Percentiles rank a stretch among this genome's conserved stretches.
These are phyloP conservation scores for Globisporangium sylvaticum DNA, from an alignment of 352 stramenopile species.

Conservation along the genomic window DNA sequence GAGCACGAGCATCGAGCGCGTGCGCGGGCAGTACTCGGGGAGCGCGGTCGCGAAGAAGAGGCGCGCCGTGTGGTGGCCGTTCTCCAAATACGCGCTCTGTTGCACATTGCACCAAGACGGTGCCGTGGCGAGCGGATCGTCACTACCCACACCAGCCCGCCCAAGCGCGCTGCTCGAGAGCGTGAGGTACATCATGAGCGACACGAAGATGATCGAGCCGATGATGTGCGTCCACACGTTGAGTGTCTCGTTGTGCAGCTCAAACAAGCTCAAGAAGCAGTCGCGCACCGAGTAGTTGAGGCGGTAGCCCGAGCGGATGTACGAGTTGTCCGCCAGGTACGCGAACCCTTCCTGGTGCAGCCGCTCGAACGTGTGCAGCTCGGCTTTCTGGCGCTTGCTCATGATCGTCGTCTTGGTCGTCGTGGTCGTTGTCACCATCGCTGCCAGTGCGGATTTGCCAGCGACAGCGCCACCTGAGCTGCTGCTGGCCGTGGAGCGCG, in stretches of 20 bases:
- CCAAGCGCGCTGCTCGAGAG: conserved; percentile 48
- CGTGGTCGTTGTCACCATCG: conserved; percentile 4
- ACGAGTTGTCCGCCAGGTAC: conserved; percentile 83
- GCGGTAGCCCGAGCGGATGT: conserved; percentile 83
- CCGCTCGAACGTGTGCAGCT: conserved; percentile 69
- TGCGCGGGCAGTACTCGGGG: conserved; percentile 38
- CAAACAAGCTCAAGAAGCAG: conserved; percentile 78
- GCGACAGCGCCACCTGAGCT: not conserved
- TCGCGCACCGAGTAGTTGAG: conserved; percentile 79
- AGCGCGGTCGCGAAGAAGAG: conserved; percentile 39
- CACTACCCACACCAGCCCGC: not conserved
- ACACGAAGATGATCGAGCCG: conserved; percentile 81
- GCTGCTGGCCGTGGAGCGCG: conserved; percentile 10
- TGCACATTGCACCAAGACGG: conserved; percentile 31
- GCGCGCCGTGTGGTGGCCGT: conserved; percentile 47
- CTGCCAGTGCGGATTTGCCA: not conserved
- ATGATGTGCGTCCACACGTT: conserved; percentile 89
- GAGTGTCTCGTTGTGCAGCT: conserved; percentile 87
- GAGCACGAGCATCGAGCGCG: conserved; percentile 19
- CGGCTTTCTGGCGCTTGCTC: conserved; percentile 11
- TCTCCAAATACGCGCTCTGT: conserved; percentile 33
- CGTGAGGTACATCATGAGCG: conserved; percentile 72
- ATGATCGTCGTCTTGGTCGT: conserved; percentile 12
- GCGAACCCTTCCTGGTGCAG: conserved; percentile 77
- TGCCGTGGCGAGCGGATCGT: conserved; percentile 8